These are phyloP conservation scores for Poa annua DNA, from an alignment of 176 grass and related monocot genomes.

Conservation along the genomic window DNA sequence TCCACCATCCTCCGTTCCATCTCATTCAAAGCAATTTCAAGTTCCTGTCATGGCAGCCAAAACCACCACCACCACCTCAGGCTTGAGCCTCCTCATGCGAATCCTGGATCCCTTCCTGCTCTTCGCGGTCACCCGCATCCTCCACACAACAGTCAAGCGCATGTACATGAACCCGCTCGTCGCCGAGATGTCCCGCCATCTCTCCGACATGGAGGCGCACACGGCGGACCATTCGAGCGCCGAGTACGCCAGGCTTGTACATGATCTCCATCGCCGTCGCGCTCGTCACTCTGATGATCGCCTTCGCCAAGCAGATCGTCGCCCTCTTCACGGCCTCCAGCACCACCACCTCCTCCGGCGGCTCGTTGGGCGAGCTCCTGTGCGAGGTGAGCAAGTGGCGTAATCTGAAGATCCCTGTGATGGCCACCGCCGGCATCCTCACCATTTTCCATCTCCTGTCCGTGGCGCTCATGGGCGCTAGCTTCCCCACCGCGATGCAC, in stretches of 20 bases:
- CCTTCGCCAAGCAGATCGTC: background rate
- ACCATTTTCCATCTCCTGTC: background rate
- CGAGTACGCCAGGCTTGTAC: background rate
- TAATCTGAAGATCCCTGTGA: background rate
- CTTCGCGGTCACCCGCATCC: background rate
- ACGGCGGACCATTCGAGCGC: slow-evolving; percentile 23
- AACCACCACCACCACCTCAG: slow-evolving; percentile 5
- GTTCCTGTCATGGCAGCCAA: slow-evolving; percentile 23
- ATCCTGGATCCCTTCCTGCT: slow-evolving; percentile 24
- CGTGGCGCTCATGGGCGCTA: background rate
- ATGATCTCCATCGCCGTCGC: background rate
- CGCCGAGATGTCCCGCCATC: background rate
- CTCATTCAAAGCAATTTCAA: background rate
- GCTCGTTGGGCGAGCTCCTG: background rate
- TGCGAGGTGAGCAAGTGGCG: background rate
- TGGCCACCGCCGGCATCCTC: background rate
- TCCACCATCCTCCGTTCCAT: no score
- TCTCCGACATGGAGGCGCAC: background rate
- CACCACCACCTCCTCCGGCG: slow-evolving; percentile 33
- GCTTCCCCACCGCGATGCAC: background rate
- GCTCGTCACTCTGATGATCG: background rate
- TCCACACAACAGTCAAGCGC: background rate
- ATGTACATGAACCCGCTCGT: background rate
- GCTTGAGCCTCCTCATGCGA: background rate
- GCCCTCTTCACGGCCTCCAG: background rate